Evolutionary conservation across 2,329 filamentous ascomycete species (phyloP).

Genomic region (Chrysoporthe puriensis): DNA sequence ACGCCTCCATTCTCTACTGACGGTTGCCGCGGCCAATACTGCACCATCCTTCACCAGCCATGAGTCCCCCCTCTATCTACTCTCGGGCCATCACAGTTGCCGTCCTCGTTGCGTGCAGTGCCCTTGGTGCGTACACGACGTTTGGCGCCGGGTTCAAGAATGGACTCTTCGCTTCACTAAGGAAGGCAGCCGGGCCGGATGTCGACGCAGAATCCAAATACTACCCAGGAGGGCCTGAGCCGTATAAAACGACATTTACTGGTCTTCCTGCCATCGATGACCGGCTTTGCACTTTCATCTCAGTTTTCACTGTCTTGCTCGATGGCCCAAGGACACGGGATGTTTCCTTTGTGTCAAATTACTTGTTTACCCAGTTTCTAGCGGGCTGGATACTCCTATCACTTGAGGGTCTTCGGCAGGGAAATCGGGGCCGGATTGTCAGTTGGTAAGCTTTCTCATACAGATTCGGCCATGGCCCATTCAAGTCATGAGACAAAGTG

Average conservation of each 20-base stretch:
- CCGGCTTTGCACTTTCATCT: constrained; percentile 14
- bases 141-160: constrained; percentile 11
- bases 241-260: constrained; percentile 26
- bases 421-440: constrained; percentile 27
- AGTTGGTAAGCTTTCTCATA: constrained; percentile 29
- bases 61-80: not conserved
- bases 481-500: not conserved
- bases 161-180: constrained; percentile 18
- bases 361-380: constrained; percentile 28
- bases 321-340: constrained; percentile 28
- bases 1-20: not conserved
- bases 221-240: constrained; percentile 24
- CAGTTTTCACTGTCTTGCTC: constrained; percentile 27
- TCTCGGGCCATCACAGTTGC: constrained; percentile 8
- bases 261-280: constrained; percentile 26
- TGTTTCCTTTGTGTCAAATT: constrained; percentile 25
- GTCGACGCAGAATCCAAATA: constrained; percentile 1
- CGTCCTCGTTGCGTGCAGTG: constrained; percentile 19
- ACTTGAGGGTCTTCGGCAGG: constrained; percentile 30
- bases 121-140: constrained; percentile 26
- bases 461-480: too few relatives aligned
- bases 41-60: not conserved
- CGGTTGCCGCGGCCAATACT: not conserved
- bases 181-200: constrained; percentile 1
- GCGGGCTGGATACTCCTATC: constrained; percentile 29